Percentiles rank a stretch among this genome's conserved stretches.
Evolutionary conservation across 2,329 filamentous ascomycete genomes (phyloP).

Genomic region (Hypoxylon sp.): DNA sequence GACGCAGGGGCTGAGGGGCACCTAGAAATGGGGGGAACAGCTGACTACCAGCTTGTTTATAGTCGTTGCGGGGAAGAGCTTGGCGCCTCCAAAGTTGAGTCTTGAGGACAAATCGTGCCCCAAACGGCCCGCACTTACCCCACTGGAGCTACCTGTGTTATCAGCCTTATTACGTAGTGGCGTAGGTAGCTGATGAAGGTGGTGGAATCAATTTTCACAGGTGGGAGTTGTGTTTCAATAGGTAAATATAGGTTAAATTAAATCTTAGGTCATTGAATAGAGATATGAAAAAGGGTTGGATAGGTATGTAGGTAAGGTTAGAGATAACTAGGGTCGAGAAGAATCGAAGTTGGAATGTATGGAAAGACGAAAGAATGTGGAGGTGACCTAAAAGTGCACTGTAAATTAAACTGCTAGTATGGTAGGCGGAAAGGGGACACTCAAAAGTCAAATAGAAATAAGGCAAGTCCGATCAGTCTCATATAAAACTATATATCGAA

Average conservation of each 20-base stretch:
- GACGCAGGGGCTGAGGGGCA: slow-evolving; percentile 30
- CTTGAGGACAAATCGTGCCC: slow-evolving; percentile 22
- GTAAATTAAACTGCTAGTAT: background rate
- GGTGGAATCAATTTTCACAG: background rate
- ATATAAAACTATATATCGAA: background rate
- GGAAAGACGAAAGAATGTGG: slow-evolving; percentile 6
- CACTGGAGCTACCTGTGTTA: slow-evolving; percentile 24
- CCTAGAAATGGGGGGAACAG: slow-evolving; percentile 20
- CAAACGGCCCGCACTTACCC: slow-evolving; percentile 32
- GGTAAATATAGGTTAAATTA: background rate
- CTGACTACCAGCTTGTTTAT: slow-evolving; percentile 34
- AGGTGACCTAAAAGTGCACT: background rate
- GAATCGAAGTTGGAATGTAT: slow-evolving; percentile 7
- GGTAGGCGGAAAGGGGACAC: background rate
- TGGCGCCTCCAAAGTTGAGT: slow-evolving; percentile 27
- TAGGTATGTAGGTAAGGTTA: background rate
- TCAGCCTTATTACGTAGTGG: slow-evolving; percentile 41
- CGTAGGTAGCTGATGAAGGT: slow-evolving; percentile 5
- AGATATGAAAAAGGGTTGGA: background rate
- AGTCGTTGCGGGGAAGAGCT: slow-evolving; percentile 36
- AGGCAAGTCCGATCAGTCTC: background rate
- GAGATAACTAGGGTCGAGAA: background rate
- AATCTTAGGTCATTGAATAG: background rate
- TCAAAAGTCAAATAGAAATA: background rate
- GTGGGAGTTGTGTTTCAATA: background rate